These are phyloP conservation scores for Globisporangium sylvaticum DNA, from an alignment of 352 stramenopile genomes.

Conservation along the genomic window DNA sequence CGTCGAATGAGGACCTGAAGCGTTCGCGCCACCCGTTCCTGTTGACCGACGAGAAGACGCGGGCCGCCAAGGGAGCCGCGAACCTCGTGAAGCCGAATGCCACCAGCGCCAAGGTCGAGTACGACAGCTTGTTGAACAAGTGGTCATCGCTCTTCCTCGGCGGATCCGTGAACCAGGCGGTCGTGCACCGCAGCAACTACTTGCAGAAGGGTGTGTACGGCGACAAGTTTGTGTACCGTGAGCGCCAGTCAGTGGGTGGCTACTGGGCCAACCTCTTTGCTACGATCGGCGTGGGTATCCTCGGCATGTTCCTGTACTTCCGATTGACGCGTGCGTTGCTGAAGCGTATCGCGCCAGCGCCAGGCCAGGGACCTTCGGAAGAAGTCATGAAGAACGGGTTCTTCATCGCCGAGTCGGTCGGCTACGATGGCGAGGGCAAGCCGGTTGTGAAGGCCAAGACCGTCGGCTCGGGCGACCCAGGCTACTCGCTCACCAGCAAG, in stretches of 20 bases:
- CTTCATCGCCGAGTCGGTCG: conserved; percentile 49
- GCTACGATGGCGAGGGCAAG: conserved; percentile 40
- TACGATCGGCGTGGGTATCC: conserved; percentile 15
- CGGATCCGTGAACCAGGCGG: conserved; percentile 65
- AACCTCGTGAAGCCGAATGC: conserved; percentile 37
- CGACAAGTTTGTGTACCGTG: conserved; percentile 56
- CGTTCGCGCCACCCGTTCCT: conserved; percentile 49
- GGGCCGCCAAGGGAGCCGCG: conserved; percentile 25
- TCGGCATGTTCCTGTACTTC: conserved; percentile 53
- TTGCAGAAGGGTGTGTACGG: conserved; percentile 56
- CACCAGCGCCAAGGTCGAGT: conserved; percentile 37
- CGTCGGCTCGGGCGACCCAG: conserved; percentile 44
- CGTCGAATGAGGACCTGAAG: conserved; percentile 33
- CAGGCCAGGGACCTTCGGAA: conserved; percentile 79
- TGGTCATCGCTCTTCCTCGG: conserved; percentile 82
- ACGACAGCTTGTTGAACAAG: conserved; percentile 59
- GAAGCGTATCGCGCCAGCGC: conserved; percentile 59
- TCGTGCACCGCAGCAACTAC: conserved; percentile 77
- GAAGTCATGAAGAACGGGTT: conserved; percentile 77
- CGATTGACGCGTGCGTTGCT: conserved; percentile 51
- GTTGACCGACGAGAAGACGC: conserved; percentile 46
- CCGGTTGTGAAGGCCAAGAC: conserved; percentile 37
- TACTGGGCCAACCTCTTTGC: conserved; percentile 17
- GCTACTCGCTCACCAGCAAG: conserved; percentile 52
- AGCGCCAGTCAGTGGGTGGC: conserved; percentile 48